Percentiles rank a stretch among this genome's conserved stretches.
phyloP scores from a whole-genome alignment of 148 eudicot genomes.

The Dianthus caryophyllus region DNA sequence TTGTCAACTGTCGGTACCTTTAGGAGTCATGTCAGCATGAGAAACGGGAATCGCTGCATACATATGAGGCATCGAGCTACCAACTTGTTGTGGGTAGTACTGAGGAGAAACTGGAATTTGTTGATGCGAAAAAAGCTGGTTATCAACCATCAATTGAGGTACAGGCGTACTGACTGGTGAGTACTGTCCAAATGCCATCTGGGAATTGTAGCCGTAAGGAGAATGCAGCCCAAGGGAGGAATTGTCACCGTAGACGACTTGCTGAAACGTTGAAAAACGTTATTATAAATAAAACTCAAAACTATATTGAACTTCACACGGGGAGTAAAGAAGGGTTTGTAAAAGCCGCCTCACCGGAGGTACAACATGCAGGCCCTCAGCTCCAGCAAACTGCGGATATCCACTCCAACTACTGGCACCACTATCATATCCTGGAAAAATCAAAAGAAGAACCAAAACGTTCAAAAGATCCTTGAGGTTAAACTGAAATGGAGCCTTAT shows the following conservation, averaged over 20 bases:
- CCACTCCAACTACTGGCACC: conserved; percentile 66
- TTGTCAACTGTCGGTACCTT: conserved; percentile 27
- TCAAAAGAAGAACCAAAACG: background rate
- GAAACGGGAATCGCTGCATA: conserved; percentile 57
- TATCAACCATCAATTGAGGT: conserved; percentile 80
- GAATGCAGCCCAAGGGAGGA: conserved; percentile 68
- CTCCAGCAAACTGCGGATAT: conserved; percentile 69
- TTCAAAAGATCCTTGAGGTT: background rate
- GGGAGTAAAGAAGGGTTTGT: background rate
- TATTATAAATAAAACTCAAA: background rate
- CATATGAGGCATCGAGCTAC: conserved; percentile 69
- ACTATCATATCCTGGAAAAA: conserved; percentile 64
- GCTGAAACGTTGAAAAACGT: conserved; percentile 20
- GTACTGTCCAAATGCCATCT: conserved; percentile 90
- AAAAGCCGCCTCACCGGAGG: conserved; percentile 67
- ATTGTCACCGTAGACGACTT: conserved; percentile 79
- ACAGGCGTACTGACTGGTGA: conserved; percentile 79
- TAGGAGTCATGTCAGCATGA: conserved; percentile 61
- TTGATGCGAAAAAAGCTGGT: conserved; percentile 77
- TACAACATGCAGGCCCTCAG: conserved; percentile 73
- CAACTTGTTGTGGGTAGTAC: conserved; percentile 67
- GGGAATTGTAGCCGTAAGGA: conserved; percentile 69
- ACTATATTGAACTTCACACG: background rate
- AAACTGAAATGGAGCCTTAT: background rate
- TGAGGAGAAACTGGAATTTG: conserved; percentile 71